Evolutionary conservation across 2,329 filamentous ascomycete species (phyloP).

Genomic region (Sodiomyces alkalinus): DNA sequence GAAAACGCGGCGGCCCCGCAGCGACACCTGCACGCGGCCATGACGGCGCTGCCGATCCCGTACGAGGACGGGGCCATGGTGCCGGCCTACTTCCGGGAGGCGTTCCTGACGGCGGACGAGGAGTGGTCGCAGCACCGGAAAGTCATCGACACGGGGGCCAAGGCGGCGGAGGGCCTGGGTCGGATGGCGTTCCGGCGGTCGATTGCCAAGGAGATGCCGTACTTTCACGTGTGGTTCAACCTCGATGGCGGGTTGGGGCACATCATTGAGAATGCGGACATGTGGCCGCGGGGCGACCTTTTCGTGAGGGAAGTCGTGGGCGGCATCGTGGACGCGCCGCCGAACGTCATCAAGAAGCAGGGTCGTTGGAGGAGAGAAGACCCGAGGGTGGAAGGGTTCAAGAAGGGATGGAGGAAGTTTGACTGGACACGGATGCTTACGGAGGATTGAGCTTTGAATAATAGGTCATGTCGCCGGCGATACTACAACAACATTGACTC

Average conservation of each 20-base stretch:
- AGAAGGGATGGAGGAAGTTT: conserved; percentile 78
- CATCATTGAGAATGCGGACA: conserved; percentile 69
- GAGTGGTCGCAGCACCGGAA: conserved; percentile 96
- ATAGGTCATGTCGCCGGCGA: too few species aligned
- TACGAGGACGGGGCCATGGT: conserved; percentile 83
- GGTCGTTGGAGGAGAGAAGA: conserved; percentile 66
- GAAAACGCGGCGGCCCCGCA: conserved; percentile 82
- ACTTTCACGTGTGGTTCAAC: conserved; percentile 94
- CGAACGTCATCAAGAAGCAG: conserved; percentile 77
- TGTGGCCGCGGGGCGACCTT: conserved; percentile 82
- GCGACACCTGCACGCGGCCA: conserved; percentile 66
- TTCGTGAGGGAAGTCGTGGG: conserved; percentile 88
- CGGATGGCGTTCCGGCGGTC: conserved; percentile 67
- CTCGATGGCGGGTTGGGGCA: conserved; percentile 87
- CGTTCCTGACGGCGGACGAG: conserved; percentile 73
- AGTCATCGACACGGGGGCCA: conserved; percentile 71
- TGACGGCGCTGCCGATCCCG: conserved; percentile 76
- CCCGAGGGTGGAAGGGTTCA: conserved; percentile 59
- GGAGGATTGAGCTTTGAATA: conserved; percentile 13
- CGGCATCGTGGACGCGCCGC: conserved; percentile 74
- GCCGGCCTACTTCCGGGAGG: conserved; percentile 89
- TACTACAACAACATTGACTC: too few species aligned
- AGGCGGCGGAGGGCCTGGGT: conserved; percentile 52
- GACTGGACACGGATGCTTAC: conserved; percentile 61
- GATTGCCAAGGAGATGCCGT: conserved; percentile 91